A percentile compares a stretch with the other conserved stretches of the same genome.
Conservation (phyloP, 202 grass and related monocot species). For the Bolboschoenoplectus hybrid region DNA sequence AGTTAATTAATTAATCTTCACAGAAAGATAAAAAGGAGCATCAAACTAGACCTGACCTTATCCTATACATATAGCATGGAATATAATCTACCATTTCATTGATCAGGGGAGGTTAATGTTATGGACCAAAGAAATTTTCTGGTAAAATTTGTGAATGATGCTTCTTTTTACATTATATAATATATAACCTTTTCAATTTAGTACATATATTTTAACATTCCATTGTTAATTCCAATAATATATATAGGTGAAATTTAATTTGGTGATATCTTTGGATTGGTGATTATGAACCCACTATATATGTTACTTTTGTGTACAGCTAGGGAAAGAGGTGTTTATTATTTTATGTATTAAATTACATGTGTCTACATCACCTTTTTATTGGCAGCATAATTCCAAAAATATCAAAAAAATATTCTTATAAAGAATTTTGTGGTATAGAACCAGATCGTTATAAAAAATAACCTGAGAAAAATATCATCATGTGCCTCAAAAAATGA, state of each 20-base stretch:
- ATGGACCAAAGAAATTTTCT: background rate
- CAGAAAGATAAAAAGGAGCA: background rate
- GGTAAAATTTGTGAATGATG: background rate
- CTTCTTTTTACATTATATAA: background rate
- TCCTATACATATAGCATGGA: background rate
- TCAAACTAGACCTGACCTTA: background rate
- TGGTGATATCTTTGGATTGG: conserved; percentile 10
- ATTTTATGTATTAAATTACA: background rate
- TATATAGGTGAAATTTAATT: too few relatives aligned
- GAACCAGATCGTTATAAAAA: background rate
- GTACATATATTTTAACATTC: background rate
- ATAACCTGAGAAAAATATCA: background rate
- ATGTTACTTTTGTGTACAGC: conserved; percentile 14
- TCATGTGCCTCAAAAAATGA: background rate
- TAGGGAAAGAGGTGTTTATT: background rate
- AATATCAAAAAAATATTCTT: conserved; percentile 22
- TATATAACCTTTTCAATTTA: background rate
- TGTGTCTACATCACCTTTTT: conserved; percentile 20
- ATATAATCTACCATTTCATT: conserved; percentile 28
- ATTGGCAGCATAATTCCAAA: conserved; percentile 21
- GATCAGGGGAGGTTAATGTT: background rate
- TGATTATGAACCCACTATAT: conserved; percentile 28
- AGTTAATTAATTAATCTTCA: conserved; percentile 16
- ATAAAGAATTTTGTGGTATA: background rate
- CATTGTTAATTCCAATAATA: background rate